Evolutionary conservation across 768 basidiomycete genomes (phyloP), one percentile per base, ranked within the genome.

Genomic region (Mrakia hoshinonis): DNA sequence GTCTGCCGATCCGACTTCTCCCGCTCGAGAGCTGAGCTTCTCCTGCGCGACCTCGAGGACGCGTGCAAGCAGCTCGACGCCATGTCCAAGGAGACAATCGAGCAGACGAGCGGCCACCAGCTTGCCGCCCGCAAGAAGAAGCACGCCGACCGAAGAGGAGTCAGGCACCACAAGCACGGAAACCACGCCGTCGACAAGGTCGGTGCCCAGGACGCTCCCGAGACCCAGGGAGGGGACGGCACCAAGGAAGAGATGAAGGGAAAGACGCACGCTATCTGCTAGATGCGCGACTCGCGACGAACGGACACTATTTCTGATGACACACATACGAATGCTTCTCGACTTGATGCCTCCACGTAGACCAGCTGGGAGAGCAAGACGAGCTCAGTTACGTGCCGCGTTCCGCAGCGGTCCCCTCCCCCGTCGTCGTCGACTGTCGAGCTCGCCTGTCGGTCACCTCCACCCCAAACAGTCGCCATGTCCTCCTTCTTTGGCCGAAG

Each of bases 1-100:
- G 73, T 74, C 24, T 75, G 75, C 36, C 58, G 75, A 68, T 63
- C 67, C 62, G 75, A 75, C 66, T 69, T 75, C 46, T 73, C 71
- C 22, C 52, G 72, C 49, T 70, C 73, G 4, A 54, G 73, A 68
- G 68, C 67, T n/a, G 66, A 70, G 47, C 38, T 58, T 61, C 73
- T 75, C 20, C 46, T 75, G n/a, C 73, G 72, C n/a, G 73, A 75
- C 36, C 60, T 75, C 61, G 69, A 69, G n/a, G 68, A 70, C 43
- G 67, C 74, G 4, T 72, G 69, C 68, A 67, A 69, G 24, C 58
- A 72, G 66, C 73, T 75, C 39, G 75, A 75, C 60, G 46, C 36
- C 20, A 73, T 74, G 26, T 52, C 65, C 67, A 70, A 74, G 49
- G 54, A 71, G 15, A 70, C 60, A 0, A 64, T 75, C 58, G 71